Evolutionary conservation across 2,329 filamentous ascomycete species (phyloP), one percentile per base, ranked within the genome.

Genomic region (Calonectria fujianensis): DNA sequence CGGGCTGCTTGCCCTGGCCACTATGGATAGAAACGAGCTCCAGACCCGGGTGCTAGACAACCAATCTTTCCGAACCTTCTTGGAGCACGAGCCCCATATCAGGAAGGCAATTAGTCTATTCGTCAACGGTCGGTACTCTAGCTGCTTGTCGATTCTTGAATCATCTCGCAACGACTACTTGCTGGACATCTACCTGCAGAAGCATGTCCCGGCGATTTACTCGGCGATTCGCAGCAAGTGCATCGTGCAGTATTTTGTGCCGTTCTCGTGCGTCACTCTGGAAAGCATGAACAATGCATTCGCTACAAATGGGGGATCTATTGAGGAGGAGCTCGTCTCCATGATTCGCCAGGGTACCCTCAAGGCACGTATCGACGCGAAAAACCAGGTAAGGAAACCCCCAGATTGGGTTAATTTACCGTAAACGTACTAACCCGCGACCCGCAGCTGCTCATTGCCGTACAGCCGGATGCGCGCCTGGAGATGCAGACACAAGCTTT

Each of bases 21-120:
- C 95, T 2, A 97, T 98, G 94, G 91, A 94, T 74, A 92, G 97
- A 63, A 88, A 89, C 10, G 92, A 95, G 75, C 89, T 99, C 29
- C 94, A 97, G 83, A 87, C 86, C 8, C 88, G 89, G 9, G 95
- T 98, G 3, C 90, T 99, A 0, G 95, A 97, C 48, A 98, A 95
- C 82, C 87, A 88, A 41, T 88, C 90, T 14, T 99, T 99, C 87
- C 94, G 97, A 68, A 92, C 91, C 59, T 98, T 97, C 82, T 90
- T 99, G 18, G 97, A 98, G 84, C 90, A 97, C 0, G 97, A 98
- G 85, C 96, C 96, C 4, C 96, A 98, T 81, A 94, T 99, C 76
- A 94, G 97, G 77, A 96, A 96, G 73, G 96, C 97, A 16, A 94
- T 99, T 79, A 92, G 91, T 10, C 93, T 95, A 83, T 99, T 98